phyloP scores from a whole-genome alignment of 208 protist genomes.

The Wallacemonas collosoma region DNA sequence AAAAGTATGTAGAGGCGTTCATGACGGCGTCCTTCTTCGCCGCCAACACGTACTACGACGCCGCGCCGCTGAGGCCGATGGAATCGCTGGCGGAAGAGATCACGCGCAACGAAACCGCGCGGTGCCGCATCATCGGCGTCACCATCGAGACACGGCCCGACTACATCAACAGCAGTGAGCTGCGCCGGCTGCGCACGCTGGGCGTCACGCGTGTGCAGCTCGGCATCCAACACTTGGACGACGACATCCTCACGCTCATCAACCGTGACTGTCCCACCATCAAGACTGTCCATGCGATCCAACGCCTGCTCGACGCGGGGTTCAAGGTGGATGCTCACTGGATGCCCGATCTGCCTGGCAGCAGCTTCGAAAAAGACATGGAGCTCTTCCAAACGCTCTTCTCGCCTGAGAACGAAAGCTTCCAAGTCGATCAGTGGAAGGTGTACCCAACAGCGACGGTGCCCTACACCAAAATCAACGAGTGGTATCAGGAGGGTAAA shows the following conservation, averaged over 20 bases:
- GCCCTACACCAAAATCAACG: constrained; percentile 97
- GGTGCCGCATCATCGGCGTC: constrained; percentile 98
- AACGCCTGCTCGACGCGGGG: constrained; percentile 95
- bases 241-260: constrained; percentile 95
- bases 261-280: constrained; percentile 97
- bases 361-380: constrained; percentile 95
- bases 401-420: constrained; percentile 88
- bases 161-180: constrained; percentile 94
- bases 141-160: constrained; percentile 99
- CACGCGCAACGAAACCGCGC: constrained; percentile 90
- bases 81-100: constrained; percentile 78
- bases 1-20: constrained; percentile 94
- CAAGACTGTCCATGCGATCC: constrained; percentile 94
- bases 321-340: constrained; percentile 99
- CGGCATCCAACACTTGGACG: constrained; percentile 99
- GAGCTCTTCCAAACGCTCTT: constrained; percentile 92
- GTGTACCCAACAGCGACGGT: constrained; percentile 99
- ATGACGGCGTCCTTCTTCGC: constrained; percentile 91
- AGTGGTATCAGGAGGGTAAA: constrained; percentile 95
- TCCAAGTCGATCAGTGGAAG: constrained; percentile 99
- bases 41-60: constrained; percentile 91
- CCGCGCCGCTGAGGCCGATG: constrained; percentile 61
- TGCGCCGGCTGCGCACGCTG: constrained; percentile 86
- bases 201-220: constrained; percentile 99
- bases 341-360: constrained; percentile 99